Evolutionary conservation across 768 basidiomycete genomes (phyloP), one percentile per base, ranked within the genome.

Genomic region (Flagelloscypha sp.): DNA sequence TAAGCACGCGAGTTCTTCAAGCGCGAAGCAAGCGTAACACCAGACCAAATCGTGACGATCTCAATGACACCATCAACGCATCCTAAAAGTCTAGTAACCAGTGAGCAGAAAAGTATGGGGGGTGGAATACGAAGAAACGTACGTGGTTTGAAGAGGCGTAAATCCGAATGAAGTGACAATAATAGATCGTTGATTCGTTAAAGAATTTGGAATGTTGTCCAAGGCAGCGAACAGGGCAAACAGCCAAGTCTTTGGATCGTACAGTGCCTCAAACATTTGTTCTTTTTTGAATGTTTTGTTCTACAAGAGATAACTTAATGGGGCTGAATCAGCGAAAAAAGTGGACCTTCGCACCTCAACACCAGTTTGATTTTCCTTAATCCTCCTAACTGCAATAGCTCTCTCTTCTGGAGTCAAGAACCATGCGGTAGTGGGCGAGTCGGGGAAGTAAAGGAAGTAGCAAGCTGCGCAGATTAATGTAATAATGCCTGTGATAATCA

Each of bases 201-300:
- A 56, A 13, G 77, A 81, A 50, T 78, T 81, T 1, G 81, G 78
- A 11, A 84, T 49, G 38, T 79, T 79, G 48, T 68, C 59, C 22
- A 82, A 53, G 1, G 68, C 72, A 2, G 72, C 62, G 52, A 82
- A 82, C 27, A 83, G 60, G 1, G 80, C 79, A 45, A 85, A 84
- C 19, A 84, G 62, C 81, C 80, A 84, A 0, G 79, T 81, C 54
- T 84, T 85, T 0, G 76, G 72, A 46, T 85, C 83, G 1, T 51
- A 41, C 4, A 84, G 57, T 0, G 81, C 76, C 49, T 85, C 83
- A 15, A 73, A 66, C 65, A 85, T 68, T 53, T 87, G 84, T 24
- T 84, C 79, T 35, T 65, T 73, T 60, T 87, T 87, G 59, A 83
- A 87, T 35, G 67, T 68, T 47, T 87, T 88, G 50, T 84, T 86